A percentile compares a stretch with the other conserved stretches of the same genome.
phyloP scores from a whole-genome alignment of 129 eudicot genomes.

The carrot (Daucus carota) region DNA sequence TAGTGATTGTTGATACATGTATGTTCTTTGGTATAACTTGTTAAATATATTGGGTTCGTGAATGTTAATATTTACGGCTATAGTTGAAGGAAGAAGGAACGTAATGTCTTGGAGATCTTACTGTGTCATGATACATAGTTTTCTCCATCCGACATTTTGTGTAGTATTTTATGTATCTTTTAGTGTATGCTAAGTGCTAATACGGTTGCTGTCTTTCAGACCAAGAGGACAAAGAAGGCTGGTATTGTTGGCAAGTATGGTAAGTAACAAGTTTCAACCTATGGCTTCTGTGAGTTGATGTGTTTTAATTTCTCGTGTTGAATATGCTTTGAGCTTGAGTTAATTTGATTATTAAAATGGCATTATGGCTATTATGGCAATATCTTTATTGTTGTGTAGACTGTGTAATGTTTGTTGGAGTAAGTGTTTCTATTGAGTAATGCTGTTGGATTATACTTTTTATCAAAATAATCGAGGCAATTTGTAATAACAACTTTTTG shows the following conservation, averaged over 20 bases:
- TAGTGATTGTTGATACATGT: no score
- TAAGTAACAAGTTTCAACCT: neutral
- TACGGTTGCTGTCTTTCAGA: slow-evolving; percentile 11
- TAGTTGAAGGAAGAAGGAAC: neutral
- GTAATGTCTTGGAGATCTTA: no score
- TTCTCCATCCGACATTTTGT: neutral
- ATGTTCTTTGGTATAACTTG: no score
- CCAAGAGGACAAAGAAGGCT: slow-evolving; percentile 48
- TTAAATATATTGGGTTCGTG: no score
- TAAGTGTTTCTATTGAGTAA: no score
- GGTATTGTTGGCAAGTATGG: slow-evolving; percentile 47
- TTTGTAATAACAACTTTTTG: no score
- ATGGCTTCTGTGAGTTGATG: neutral
- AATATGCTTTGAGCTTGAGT: neutral
- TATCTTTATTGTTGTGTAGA: no score
- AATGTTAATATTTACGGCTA: neutral
- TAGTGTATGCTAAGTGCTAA: neutral
- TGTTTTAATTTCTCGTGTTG: neutral
- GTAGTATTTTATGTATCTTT: neutral
- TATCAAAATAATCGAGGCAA: no score
- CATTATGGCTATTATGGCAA: neutral
- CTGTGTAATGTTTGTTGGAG: no score
- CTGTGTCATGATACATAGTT: neutral
- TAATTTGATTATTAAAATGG: neutral
- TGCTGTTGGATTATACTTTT: no score